Conservation (phyloP, 2,329 filamentous ascomycete species). For the Exophiala alcalophila region DNA sequence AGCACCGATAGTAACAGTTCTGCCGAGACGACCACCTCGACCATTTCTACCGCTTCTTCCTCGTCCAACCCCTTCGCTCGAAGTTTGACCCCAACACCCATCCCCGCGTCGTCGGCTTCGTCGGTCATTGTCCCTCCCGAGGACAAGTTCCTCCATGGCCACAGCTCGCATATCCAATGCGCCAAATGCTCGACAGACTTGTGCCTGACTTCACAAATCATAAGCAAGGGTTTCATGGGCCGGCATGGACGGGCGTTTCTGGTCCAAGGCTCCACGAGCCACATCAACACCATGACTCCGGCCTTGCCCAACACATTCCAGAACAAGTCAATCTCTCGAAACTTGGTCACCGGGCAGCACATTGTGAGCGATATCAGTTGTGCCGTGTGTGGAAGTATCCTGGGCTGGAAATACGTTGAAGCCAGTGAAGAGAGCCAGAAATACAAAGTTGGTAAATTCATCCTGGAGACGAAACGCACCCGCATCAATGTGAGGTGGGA, state of each 20-base stretch:
- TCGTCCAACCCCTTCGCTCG: slow-evolving; percentile 30
- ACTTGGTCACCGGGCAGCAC: slow-evolving; percentile 62
- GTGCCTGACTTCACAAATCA: slow-evolving; percentile 58
- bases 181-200: slow-evolving; percentile 58
- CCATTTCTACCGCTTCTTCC: slow-evolving; percentile 14
- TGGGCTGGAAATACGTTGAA: slow-evolving; percentile 65
- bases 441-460: slow-evolving; percentile 67
- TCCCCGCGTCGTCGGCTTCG: slow-evolving; percentile 16
- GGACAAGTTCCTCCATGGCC: slow-evolving; percentile 44
- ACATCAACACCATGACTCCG: slow-evolving; percentile 28
- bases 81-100: slow-evolving; percentile 21
- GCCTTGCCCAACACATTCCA: slow-evolving; percentile 58
- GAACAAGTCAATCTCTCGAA: slow-evolving; percentile 55
- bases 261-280: slow-evolving; percentile 40
- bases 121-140: slow-evolving; percentile 26
- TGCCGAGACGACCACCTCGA: slow-evolving; percentile 34
- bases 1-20: slow-evolving; percentile 39
- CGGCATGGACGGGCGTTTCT: slow-evolving; percentile 64
- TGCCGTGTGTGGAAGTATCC: slow-evolving; percentile 52
- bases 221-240: slow-evolving; percentile 64
- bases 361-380: slow-evolving; percentile 62
- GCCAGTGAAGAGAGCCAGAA: slow-evolving; percentile 60
- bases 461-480: slow-evolving; percentile 59
- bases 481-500: slow-evolving; percentile 54
- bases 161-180: slow-evolving; percentile 58